phyloP scores from a whole-genome alignment of 257 asterid species.

The Knoxia roxburghii region DNA sequence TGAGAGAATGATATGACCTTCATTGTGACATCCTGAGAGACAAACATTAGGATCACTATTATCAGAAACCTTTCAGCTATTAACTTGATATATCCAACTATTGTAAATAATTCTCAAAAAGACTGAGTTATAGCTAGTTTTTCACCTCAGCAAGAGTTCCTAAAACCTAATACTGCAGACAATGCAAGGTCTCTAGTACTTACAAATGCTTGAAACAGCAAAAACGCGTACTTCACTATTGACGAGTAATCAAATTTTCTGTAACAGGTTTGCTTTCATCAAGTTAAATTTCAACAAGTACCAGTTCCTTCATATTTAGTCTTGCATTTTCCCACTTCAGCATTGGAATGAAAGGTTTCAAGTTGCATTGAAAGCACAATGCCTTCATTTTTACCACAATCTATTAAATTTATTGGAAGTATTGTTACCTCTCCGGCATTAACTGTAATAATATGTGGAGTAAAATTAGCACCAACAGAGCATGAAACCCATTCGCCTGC shows the following conservation, averaged over 20 bases:
- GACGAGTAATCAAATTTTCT: too few species aligned
- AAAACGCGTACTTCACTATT: neutral
- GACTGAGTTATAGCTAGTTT: neutral
- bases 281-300: neutral
- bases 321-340: neutral
- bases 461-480: constrained; percentile 77
- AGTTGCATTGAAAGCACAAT: neutral
- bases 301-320: neutral
- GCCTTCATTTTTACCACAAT: neutral
- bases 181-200: neutral
- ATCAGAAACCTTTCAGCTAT: neutral
- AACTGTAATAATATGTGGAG: constrained; percentile 74
- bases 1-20: constrained; percentile 80
- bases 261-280: neutral
- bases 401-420: neutral
- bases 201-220: neutral
- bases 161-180: neutral
- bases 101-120: neutral
- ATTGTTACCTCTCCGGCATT: constrained; percentile 76
- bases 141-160: neutral
- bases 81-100: neutral
- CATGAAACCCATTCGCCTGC: constrained; percentile 83
- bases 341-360: neutral
- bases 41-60: constrained; percentile 4
- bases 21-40: constrained; percentile 67